Percentiles rank a stretch among this genome's conserved stretches.
Conservation (phyloP, 805 yeast genomes). For the Kuraishia hungarica region DNA sequence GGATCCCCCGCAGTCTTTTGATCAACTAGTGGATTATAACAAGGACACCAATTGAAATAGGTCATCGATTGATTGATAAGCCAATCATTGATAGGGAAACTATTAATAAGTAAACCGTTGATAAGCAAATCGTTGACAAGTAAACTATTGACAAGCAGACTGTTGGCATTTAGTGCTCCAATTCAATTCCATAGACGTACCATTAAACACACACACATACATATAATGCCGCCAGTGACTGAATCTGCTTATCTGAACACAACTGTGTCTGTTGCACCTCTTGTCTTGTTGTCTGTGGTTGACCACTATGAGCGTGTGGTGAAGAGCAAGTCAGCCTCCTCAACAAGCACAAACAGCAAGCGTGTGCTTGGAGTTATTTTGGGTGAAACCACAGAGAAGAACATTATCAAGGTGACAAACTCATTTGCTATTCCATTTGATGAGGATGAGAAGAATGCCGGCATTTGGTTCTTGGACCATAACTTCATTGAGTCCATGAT, state of each 20-base stretch:
- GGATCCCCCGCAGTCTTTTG: no score
- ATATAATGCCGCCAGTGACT: conserved; percentile 15
- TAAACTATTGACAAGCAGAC: no score
- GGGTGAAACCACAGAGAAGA: conserved; percentile 58
- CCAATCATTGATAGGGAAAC: no score
- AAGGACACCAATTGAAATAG: no score
- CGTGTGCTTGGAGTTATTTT: conserved; percentile 91
- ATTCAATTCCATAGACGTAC: not conserved
- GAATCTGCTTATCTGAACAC: conserved; percentile 34
- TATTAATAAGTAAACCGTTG: no score
- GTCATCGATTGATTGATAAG: no score
- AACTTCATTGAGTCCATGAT: conserved; percentile 94
- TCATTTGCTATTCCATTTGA: conserved; percentile 97
- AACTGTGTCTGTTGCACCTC: conserved; percentile 87
- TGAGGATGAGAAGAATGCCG: conserved; percentile 86
- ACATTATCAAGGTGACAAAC: conserved; percentile 68
- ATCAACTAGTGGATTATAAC: no score
- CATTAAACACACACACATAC: not conserved
- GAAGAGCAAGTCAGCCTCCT: conserved; percentile 23
- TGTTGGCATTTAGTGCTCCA: no score
- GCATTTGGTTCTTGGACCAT: conserved; percentile 96
- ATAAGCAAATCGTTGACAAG: no score
- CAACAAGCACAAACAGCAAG: conserved; percentile 38
- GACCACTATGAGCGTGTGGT: conserved; percentile 92
- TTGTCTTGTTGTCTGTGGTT: conserved; percentile 86